Base-by-base conservation (phyloP, 208 protist genomes). In the Strigomonas galati region DNA sequence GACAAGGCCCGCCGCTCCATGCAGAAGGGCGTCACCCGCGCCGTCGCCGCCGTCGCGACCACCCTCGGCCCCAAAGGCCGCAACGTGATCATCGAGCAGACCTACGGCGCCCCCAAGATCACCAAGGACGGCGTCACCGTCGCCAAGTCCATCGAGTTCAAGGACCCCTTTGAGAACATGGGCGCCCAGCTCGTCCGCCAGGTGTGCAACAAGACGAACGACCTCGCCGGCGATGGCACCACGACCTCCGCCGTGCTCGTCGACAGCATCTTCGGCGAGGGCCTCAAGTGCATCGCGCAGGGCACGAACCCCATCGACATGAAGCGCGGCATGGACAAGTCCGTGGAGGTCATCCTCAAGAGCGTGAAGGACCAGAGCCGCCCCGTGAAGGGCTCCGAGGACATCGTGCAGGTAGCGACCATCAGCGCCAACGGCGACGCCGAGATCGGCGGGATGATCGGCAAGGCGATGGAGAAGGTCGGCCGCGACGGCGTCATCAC, bases 71-170 rank as follows among this genome's bases (percentile, higher is more conserved):
- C 98, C 74, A 99, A 98, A 87, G 98, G 98, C 44, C 86, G 98
- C 66, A 99, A 99, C 75, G 98, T 99, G 26, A 96, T 99, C 40
- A 97, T 99, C 46, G 98, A 99, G 70, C 97, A 99, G 78, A 64
- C 85, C 52, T 99, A 98, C 76, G 98, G 97, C 58, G 66, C 87
- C 23, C 98, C 99, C 49, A 98, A 99, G 73, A 99, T 99, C 82
- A 99, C 99, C 37, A 99, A 99, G 92, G 99, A 99, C 70, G 99
- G 99, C 83, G 99, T 99, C 46, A 99, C 98, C 24, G 99, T 99
- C 21, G 99, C 99, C 19, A 99, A 99, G 77, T 72, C 91, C 46
- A 98, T 99, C 65, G 97, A 99, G 72, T 99, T 99, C 70, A 79
- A 92, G 75, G 97, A 99, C 84, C 87, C 75, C 62, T 97, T 91